Conservation (phyloP, 2,329 filamentous ascomycete species). For the Cordyceps cicadae region DNA sequence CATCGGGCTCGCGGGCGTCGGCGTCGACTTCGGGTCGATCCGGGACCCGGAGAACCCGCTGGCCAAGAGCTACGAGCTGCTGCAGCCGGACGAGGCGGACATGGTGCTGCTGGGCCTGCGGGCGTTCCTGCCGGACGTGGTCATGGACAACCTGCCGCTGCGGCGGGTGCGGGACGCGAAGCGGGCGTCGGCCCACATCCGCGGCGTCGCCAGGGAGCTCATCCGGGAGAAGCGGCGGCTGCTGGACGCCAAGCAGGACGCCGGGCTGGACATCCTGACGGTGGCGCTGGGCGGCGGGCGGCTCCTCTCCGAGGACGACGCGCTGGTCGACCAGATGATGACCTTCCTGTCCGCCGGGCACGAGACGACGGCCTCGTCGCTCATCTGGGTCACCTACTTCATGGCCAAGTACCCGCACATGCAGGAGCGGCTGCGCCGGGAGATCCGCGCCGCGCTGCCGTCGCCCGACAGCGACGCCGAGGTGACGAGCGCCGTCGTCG, state of each 20-base stretch:
- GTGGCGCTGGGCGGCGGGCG: constrained; percentile 23
- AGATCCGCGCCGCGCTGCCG: constrained; percentile 28
- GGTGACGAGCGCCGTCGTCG: constrained; percentile 47
- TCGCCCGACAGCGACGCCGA: constrained; percentile 25
- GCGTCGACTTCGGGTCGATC: constrained; percentile 26
- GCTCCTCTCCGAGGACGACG: constrained; percentile 29
- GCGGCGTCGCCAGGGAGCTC: constrained; percentile 21
- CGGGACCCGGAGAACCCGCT: constrained; percentile 26
- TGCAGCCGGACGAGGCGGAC: constrained; percentile 10
- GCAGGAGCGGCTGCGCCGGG: constrained; percentile 30
- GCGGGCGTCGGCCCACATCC: constrained; percentile 21
- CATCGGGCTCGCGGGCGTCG: constrained; percentile 26
- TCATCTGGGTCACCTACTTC: constrained; percentile 34
- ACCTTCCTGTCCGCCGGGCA: constrained; percentile 35
- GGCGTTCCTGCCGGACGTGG: constrained; percentile 12
- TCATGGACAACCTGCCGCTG: constrained; percentile 12
- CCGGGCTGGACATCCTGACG: constrained; percentile 29
- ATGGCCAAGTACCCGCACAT: constrained; percentile 28
- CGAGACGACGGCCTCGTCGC: constrained; percentile 34
- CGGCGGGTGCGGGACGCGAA: constrained; percentile 16
- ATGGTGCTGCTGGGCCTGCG: constrained; percentile 11
- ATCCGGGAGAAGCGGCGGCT: constrained; percentile 23
- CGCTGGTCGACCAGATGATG: constrained; percentile 33
- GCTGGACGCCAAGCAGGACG: constrained; percentile 18
- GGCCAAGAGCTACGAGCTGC: constrained; percentile 26